Evolutionary conservation across 2,329 filamentous ascomycete genomes (phyloP), one percentile per base, ranked within the genome.

Genomic region (Cladophialophora yegresii): DNA sequence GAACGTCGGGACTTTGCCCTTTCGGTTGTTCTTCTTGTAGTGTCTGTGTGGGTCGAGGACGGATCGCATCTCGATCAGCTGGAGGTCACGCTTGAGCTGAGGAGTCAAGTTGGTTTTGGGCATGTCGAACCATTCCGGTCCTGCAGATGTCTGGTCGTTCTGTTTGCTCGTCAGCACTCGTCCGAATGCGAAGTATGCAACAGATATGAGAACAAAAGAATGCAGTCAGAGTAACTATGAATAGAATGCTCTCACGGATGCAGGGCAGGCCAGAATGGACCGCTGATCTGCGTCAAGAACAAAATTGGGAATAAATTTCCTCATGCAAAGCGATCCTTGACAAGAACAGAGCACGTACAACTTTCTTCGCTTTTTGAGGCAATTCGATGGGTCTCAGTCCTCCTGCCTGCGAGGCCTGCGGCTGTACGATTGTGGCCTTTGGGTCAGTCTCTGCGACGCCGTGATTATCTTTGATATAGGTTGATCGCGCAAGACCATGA

Each of bases 11-110:
- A 89, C 79, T 66, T 86, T 81, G 64, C 85, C 83, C 74, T 89
- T 92, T n/a, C 68, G 62, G 61, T 86, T 84, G 57, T 80, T 85
- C 77, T 97, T 98, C 76, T 93, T 96, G 82, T 96, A 96, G 73
- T 93, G 90, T 56, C 90, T 84, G 75, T 98, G 93, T 0, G 92
- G 88, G 70, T 98, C 93, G 23, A 98, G 83, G 22, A 96, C 88
- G 62, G 88, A 89, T 76, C 95, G 87, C 89, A 97, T 93, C 69
- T 91, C 88, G 64, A 99, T 81, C 10, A 98, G 82, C 77, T 97
- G 92, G 57, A 97, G 82, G 75, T 99, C 93, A 71, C 92, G 85
- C 78, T 93, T 96, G 67, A 97, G 82, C 73, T 96, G 88, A 8
- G 92, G 86, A 0, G 92, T 96, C 57, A 96, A 78, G 57, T 91